These are phyloP conservation scores for Populus pruinosa DNA, from an alignment of 345 rosid genomes.

Conservation along the genomic window DNA sequence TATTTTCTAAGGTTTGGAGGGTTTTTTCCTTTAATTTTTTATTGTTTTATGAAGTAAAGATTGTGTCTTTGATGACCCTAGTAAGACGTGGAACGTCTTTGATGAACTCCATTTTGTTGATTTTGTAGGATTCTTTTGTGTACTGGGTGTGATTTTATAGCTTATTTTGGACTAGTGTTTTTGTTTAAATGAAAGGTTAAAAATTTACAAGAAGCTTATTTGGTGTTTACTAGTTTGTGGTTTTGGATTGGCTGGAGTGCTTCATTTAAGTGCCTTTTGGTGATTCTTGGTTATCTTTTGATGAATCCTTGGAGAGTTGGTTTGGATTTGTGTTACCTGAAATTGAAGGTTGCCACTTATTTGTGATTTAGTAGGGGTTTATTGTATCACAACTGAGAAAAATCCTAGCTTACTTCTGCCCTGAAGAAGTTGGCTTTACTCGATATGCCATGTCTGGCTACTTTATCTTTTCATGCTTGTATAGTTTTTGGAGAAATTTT, in stretches of 20 bases:
- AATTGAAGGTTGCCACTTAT: neutral
- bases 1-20: neutral
- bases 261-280: neutral
- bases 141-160: neutral
- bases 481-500: neutral
- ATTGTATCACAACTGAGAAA: neutral
- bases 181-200: neutral
- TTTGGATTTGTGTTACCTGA: neutral
- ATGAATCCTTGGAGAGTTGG: conserved; percentile 4
- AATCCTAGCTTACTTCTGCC: no score
- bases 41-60: neutral
- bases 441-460: neutral
- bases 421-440: no score
- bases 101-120: neutral
- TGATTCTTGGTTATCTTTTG: conserved; percentile 3
- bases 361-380: neutral
- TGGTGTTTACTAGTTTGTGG: neutral
- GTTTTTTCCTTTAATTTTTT: neutral
- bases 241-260: neutral
- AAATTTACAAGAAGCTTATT: neutral
- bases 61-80: neutral
- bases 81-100: neutral
- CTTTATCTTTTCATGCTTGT: neutral
- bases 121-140: neutral
- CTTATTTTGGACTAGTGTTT: neutral